phyloP scores from a whole-genome alignment of 129 eudicot species.

The Saussurea involucrata region DNA sequence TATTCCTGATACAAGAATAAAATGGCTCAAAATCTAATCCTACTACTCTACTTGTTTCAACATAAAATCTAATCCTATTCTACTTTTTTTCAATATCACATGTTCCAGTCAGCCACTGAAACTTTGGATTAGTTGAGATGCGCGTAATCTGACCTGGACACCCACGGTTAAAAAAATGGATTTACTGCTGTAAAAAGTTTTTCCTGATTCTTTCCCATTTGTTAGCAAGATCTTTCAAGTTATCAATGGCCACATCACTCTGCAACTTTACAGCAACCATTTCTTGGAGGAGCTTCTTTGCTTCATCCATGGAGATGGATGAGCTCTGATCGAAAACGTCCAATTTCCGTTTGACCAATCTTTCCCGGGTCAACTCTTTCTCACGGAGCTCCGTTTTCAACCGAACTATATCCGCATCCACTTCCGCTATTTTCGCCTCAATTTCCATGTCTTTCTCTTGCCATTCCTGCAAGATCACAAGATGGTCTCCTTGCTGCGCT shows the following conservation, averaged over 20 bases:
- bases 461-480: slow-evolving; percentile 16
- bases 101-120: too few species aligned
- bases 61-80: slow-evolving; percentile 5
- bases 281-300: slow-evolving; percentile 27
- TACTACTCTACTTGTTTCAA: background rate
- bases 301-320: slow-evolving; percentile 26
- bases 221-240: slow-evolving; percentile 15
- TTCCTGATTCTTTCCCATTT: slow-evolving; percentile 26
- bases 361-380: slow-evolving; percentile 17
- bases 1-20: background rate
- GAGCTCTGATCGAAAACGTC: slow-evolving; percentile 18
- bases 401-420: slow-evolving; percentile 22
- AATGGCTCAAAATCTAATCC: background rate
- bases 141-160: too few species aligned
- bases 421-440: slow-evolving; percentile 5
- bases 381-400: slow-evolving; percentile 16
- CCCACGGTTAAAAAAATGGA: background rate
- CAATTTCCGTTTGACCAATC: slow-evolving; percentile 17
- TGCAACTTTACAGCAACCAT: slow-evolving; percentile 24
- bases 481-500: slow-evolving; percentile 2
- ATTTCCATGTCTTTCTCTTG: slow-evolving; percentile 29
- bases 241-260: slow-evolving; percentile 27
- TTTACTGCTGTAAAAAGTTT: slow-evolving; percentile 6
- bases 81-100: background rate
- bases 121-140: too few species aligned